Evolutionary conservation across 2,329 filamentous ascomycete genomes (phyloP).

Genomic region (Trichoderma polysporum): DNA sequence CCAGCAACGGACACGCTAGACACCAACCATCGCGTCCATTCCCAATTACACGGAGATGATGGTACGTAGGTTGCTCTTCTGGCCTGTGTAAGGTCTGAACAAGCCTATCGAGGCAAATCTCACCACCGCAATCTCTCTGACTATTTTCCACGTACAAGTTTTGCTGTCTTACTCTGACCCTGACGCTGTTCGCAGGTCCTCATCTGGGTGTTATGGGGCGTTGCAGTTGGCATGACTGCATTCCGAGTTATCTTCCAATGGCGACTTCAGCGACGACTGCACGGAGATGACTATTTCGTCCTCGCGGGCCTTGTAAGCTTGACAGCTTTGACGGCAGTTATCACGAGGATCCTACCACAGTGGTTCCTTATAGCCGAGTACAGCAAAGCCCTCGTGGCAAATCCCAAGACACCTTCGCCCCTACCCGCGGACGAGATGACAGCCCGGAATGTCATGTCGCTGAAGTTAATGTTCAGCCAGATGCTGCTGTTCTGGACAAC

Average conservation of each 20-base stretch:
- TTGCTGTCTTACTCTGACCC: background rate
- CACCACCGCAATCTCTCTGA: constrained; percentile 1
- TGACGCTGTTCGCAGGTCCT: background rate
- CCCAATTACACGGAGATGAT: constrained; percentile 1
- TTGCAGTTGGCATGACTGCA: background rate
- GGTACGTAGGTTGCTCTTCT: background rate
- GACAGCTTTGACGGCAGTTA: background rate
- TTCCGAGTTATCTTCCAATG: background rate
- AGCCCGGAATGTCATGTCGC: background rate
- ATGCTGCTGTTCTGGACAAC: background rate
- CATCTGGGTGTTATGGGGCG: background rate
- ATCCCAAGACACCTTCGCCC: background rate
- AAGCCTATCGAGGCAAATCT: constrained; percentile 1
- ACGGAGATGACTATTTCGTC: background rate
- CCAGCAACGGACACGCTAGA: background rate
- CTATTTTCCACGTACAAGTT: background rate
- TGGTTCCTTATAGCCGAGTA: constrained; percentile 1
- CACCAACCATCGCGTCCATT: background rate
- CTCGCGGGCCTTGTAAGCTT: background rate
- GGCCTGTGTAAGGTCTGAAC: background rate
- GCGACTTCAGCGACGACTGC: background rate
- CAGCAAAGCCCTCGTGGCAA: background rate
- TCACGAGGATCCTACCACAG: background rate
- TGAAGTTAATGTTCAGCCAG: background rate
- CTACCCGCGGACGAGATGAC: background rate